Percentiles rank a stretch among this genome's conserved stretches.
Conservation (phyloP, 305 asterid species). For the Coffea humblotiana region DNA sequence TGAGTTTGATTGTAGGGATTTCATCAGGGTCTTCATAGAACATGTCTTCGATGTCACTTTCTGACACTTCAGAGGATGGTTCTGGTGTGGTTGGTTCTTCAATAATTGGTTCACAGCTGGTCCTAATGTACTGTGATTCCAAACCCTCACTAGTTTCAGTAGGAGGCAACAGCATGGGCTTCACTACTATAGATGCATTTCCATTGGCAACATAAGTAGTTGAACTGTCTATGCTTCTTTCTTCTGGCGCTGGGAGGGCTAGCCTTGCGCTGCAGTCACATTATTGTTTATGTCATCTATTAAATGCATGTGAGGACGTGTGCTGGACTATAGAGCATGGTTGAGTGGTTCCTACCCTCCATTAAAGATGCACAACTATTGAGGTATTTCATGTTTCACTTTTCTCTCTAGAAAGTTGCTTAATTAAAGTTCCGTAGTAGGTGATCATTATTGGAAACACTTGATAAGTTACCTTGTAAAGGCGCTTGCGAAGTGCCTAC, state of each 20-base stretch:
- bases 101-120: constrained; percentile 62
- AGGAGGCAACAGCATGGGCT: constrained; percentile 51
- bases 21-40: constrained; percentile 81
- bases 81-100: constrained; percentile 91
- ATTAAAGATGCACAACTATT: neutral
- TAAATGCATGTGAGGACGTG: neutral
- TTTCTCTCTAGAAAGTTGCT: neutral
- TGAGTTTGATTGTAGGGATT: constrained; percentile 82
- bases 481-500: constrained; percentile 98
- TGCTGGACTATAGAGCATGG: neutral
- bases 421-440: neutral
- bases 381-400: neutral
- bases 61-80: constrained; percentile 42
- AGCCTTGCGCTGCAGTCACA: constrained; percentile 70
- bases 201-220: constrained; percentile 36
- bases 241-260: constrained; percentile 80
- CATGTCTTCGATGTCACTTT: constrained; percentile 83
- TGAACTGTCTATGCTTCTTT: constrained; percentile 30
- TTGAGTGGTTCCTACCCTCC: neutral
- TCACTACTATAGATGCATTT: constrained; percentile 27
- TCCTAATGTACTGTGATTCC: constrained; percentile 24
- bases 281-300: constrained; percentile 7
- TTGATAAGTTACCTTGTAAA: constrained; percentile 71
- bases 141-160: constrained; percentile 31
- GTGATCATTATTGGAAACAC: constrained; percentile 12